A percentile compares a stretch with the other conserved stretches of the same genome.
These are phyloP conservation scores for Syncephalis fuscata DNA, from an alignment of 371 early-diverging fungal species.

Conservation along the genomic window DNA sequence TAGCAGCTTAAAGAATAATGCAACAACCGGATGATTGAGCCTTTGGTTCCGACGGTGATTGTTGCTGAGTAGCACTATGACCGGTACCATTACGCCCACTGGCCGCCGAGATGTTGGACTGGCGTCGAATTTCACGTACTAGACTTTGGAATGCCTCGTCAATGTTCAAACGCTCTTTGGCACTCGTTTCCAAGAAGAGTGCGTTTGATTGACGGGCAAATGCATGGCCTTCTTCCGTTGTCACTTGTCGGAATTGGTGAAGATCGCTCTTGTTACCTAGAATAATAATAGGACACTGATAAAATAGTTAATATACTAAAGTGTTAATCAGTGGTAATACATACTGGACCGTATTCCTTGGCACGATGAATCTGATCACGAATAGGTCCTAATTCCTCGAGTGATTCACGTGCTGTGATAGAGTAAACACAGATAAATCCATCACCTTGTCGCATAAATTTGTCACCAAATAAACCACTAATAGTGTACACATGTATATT, in stretches of 20 bases:
- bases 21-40: neutral
- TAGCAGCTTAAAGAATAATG: neutral
- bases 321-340: neutral
- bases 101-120: slow-evolving; percentile 8
- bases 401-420: slow-evolving; percentile 15
- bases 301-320: neutral
- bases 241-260: slow-evolving; percentile 24
- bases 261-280: slow-evolving; percentile 54
- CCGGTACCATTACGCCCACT: neutral
- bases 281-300: slow-evolving; percentile 25
- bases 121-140: slow-evolving; percentile 5
- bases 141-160: slow-evolving; percentile 10
- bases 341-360: slow-evolving; percentile 16
- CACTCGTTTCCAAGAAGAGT: slow-evolving; percentile 27
- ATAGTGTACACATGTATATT: neutral
- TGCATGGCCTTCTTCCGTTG: slow-evolving; percentile 15
- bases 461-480: neutral
- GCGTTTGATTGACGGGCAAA: slow-evolving; percentile 18
- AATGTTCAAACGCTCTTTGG: slow-evolving; percentile 15
- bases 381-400: slow-evolving; percentile 13
- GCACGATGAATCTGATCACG: slow-evolving; percentile 17
- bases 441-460: slow-evolving; percentile 8
- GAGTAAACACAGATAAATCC: slow-evolving; percentile 19
- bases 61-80: neutral
- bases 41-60: neutral